Conservation (phyloP, 805 yeast genomes). For the Kazachstania viticola region DNA sequence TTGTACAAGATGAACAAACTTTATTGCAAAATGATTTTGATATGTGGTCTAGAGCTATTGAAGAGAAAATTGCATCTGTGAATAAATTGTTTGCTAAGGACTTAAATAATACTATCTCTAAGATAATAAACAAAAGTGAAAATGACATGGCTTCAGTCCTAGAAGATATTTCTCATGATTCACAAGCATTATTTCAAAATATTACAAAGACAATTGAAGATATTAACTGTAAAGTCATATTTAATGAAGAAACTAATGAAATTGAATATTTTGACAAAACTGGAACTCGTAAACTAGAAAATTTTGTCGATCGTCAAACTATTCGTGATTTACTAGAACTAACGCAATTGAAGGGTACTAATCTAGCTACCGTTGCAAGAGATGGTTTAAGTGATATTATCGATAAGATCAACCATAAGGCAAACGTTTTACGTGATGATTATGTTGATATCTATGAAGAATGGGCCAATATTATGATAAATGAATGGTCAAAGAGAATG, state of each 20-base stretch:
- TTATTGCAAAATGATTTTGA: constrained; percentile 27
- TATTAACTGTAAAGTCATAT: constrained; percentile 27
- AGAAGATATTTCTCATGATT: constrained; percentile 21
- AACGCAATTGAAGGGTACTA: constrained; percentile 1
- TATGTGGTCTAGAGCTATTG: constrained; percentile 28
- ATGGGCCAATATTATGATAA: constrained; percentile 56
- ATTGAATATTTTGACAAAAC: constrained; percentile 25
- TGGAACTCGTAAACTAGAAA: constrained; percentile 26
- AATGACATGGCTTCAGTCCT: constrained; percentile 27
- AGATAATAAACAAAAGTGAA: constrained; percentile 18
- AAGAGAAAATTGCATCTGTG: constrained; percentile 30
- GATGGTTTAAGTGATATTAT: constrained; percentile 23
- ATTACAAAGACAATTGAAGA: constrained; percentile 28
- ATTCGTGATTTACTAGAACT: constrained; percentile 34
- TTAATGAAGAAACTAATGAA: constrained; percentile 24
- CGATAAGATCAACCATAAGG: constrained; percentile 25
- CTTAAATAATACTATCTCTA: constrained; percentile 22
- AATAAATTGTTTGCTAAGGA: constrained; percentile 30
- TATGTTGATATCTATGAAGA: constrained; percentile 62
- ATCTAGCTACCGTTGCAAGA: constrained; percentile 25
- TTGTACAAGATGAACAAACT: constrained; percentile 15
- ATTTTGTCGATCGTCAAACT: constrained; percentile 35
- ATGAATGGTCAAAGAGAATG: constrained; percentile 52
- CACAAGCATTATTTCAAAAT: constrained; percentile 18
- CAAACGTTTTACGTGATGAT: constrained; percentile 30